Base-by-base conservation (phyloP, 495 filamentous ascomycete genomes). In the Stereocaulon alpinum region DNA sequence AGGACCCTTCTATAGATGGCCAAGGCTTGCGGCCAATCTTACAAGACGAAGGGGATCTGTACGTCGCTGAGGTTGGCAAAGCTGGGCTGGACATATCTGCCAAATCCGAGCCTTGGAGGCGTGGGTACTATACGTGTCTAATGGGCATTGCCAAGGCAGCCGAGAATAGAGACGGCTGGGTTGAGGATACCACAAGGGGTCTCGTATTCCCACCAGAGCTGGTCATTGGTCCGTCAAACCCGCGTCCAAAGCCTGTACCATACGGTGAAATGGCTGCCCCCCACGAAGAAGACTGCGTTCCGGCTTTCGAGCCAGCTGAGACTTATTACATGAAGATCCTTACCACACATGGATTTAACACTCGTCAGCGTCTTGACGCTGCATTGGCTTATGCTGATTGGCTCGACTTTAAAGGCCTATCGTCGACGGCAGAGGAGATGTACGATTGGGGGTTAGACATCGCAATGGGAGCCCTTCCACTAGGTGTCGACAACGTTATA, bases 151-250 rank as follows among this genome's bases (percentile, higher is more conserved):
- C 85, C 0, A 82, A 82, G 61, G 82, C 84, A 2, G 85, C 89
- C 4, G 91, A 95, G 74, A 82, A 87, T 61, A 71, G 91, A 22
- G 89, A 94, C 51, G 86, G 85, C 12, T 87, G 83, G 77, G 76
- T 92, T 42, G 70, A 74, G 32, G 88, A 94, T 68, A 82, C 73
- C 44, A 85, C 79, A 41, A 76, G 83, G 61, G 75, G 77, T 27
- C 71, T 85, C 12, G 77, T 81, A 18, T 89, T 88, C 45, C 85
- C 88, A 2, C 74, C 76, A 17, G 81, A 88, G 27, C 77, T 83
- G 49, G 80, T 95, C 29, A 76, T 87, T 58, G 89, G 89, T 0
- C 88, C 89, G 2, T 89, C 87, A 11, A 94, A 96, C 68, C 88
- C 87, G 9, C 77, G 82, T 49, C 89, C 91, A 10, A 82, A 81